These are phyloP conservation scores for Aspergillus leporis DNA, from an alignment of 495 filamentous ascomycete genomes.

Conservation along the genomic window DNA sequence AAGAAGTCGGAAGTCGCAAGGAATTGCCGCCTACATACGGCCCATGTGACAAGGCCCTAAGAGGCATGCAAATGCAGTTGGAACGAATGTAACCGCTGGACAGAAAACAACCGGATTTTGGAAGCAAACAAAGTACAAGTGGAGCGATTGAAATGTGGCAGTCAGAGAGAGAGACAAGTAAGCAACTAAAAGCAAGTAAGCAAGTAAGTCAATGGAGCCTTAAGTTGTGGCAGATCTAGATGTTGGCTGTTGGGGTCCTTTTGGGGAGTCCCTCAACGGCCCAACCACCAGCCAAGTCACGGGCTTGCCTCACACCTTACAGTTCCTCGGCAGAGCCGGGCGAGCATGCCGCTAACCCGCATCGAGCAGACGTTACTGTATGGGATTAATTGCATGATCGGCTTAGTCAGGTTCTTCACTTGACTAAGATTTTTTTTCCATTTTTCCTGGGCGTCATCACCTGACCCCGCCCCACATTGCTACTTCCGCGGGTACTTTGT, in stretches of 20 bases:
- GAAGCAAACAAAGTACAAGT: neutral
- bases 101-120: conserved; percentile 6
- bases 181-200: neutral
- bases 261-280: conserved; percentile 18
- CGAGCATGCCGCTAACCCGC: conserved; percentile 8
- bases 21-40: conserved; percentile 41
- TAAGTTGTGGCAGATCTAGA: conserved; percentile 1
- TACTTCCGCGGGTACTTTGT: conserved; percentile 3
- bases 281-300: conserved; percentile 19
- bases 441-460: neutral
- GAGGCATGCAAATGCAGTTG: conserved; percentile 27
- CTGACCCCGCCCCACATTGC: conserved; percentile 5
- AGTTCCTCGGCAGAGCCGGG: conserved; percentile 10
- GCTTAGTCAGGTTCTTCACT: neutral
- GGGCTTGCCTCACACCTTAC: conserved; percentile 4
- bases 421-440: neutral
- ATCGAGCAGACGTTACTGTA: neutral
- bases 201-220: conserved; percentile 11
- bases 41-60: conserved; percentile 45
- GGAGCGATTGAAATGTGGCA: neutral
- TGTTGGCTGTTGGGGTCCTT: conserved; percentile 1
- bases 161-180: conserved; percentile 4
- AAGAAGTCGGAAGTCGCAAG: conserved; percentile 28
- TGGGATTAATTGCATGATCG: neutral
- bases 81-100: conserved; percentile 15